These are phyloP conservation scores for Rhodamnia rubescens DNA, from an alignment of 345 rosid genomes.

Conservation along the genomic window DNA sequence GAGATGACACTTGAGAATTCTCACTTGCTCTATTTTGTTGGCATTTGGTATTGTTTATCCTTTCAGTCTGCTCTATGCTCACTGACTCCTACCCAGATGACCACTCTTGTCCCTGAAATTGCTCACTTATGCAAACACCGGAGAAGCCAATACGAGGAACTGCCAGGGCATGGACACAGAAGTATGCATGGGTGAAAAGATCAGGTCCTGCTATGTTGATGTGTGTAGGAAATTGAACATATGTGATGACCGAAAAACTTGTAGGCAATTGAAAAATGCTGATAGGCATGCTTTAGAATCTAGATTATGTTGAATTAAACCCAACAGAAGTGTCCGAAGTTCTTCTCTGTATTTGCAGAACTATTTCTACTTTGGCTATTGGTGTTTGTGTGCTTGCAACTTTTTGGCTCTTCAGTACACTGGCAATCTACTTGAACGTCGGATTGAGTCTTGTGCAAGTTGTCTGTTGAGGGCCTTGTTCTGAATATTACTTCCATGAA, in stretches of 20 bases:
- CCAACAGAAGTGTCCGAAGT: not conserved
- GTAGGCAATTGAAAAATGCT: not conserved
- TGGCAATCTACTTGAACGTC: not conserved
- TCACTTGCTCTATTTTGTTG: not conserved
- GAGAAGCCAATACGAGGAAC: constrained; percentile 2
- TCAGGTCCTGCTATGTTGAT: not conserved
- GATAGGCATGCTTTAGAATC: not conserved
- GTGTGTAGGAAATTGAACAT: not conserved
- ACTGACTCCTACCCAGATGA: constrained; percentile 9
- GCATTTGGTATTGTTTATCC: not conserved
- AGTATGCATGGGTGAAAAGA: constrained; percentile 2
- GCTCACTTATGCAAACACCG: constrained; percentile 2
- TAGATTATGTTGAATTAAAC: not conserved
- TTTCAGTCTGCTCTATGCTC: constrained; percentile 8
- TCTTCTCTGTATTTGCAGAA: not conserved
- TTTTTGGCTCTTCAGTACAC: not conserved
- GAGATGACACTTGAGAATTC: not conserved
- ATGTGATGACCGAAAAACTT: not conserved
- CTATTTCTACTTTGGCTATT: not conserved
- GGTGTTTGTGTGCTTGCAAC: not conserved
- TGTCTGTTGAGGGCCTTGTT: not conserved
- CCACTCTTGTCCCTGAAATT: constrained; percentile 7
- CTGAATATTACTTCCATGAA: not conserved
- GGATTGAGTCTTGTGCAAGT: not conserved
- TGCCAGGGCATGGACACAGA: constrained; percentile 7